Evolutionary conservation across 306 rosid genomes (phyloP), one percentile per base, ranked within the genome.

Genomic region (Glycine soja): DNA sequence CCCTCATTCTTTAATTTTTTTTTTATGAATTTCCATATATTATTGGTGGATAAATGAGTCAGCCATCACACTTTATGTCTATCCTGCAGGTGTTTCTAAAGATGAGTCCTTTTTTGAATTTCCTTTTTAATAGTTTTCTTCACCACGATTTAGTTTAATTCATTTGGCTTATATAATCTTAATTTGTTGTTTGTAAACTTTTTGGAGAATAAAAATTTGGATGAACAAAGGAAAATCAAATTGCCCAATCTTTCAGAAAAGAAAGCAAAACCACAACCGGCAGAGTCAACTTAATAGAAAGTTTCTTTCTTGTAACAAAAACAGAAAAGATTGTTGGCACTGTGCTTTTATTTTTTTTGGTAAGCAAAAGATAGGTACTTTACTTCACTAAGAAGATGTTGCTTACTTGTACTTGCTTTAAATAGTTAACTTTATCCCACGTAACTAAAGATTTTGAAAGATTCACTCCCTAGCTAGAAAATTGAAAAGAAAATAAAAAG

Each of bases 361-460:
- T 63, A 32, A 13, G 24, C 47, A 65, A 74, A 11, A 24, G 30
- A 61, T 73, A 38, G 84, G 84, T 84, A 63, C 95, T 83, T 91
- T 91, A 57, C 95, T 91, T 91, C 91, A 53, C 76, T 56, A 67
- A 52, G 90, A 91, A 91, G 95, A 79, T 80, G 86, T 82, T 80
- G 85, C 83, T 64, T 64, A 76, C 51, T 0, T 24, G 30, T 24
- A 24, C 2, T 24, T 24, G 30, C 30, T 14, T 87, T 79, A 46
- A 74, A 74, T 15, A 19, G 24, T 47, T 59, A 56, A 30, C 86
- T 24, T 52, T 67, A 73, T 57, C 45, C 32, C 30, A 82, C 19
- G 51, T 36, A 57, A 67, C 70, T 74, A 64, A 46, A 61, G 84
- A 62, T 77, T 42, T 7, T 14, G 64, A 72, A 71, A 83, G 87